Evolutionary conservation across 2,329 filamentous ascomycete species (phyloP).

Genomic region (Fusarium beomiforme): DNA sequence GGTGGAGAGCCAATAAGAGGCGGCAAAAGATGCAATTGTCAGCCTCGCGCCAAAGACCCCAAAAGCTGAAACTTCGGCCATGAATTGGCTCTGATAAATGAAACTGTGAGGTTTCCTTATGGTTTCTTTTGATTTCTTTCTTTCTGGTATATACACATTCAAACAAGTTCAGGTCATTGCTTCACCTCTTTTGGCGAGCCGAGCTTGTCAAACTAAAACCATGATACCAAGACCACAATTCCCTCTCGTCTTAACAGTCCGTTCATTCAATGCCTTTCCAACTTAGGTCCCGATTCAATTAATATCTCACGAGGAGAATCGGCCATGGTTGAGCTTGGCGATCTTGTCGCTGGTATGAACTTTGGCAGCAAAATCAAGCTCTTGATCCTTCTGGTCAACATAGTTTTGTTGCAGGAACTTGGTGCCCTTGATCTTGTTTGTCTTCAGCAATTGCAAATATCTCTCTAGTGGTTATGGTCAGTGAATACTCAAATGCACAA

Average conservation of each 20-base stretch:
- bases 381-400: slow-evolving; percentile 61
- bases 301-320: slow-evolving; percentile 45
- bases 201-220: slow-evolving; percentile 32
- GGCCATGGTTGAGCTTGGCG: slow-evolving; percentile 50
- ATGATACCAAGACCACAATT: slow-evolving; percentile 36
- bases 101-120: not conserved
- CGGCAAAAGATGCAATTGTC: slow-evolving; percentile 33
- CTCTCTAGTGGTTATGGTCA: slow-evolving; percentile 64
- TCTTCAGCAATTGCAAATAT: slow-evolving; percentile 81
- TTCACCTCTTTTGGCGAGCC: slow-evolving; percentile 26
- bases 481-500: slow-evolving; percentile 8
- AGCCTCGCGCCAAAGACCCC: slow-evolving; percentile 41
- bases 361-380: slow-evolving; percentile 51
- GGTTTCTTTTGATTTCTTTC: slow-evolving; percentile 40
- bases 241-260: slow-evolving; percentile 35
- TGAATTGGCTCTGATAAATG: not conserved
- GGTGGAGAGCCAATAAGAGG: slow-evolving; percentile 43
- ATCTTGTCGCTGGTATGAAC: slow-evolving; percentile 54
- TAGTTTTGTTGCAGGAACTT: slow-evolving; percentile 85
- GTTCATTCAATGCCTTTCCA: slow-evolving; percentile 7
- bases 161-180: slow-evolving; percentile 43
- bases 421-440: slow-evolving; percentile 81
- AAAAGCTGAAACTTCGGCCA: not conserved
- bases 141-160: slow-evolving; percentile 50
- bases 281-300: not conserved